These are phyloP conservation scores for Aspergillus carbonarius DNA, from an alignment of 2,329 filamentous ascomycete species.

Conservation along the genomic window DNA sequence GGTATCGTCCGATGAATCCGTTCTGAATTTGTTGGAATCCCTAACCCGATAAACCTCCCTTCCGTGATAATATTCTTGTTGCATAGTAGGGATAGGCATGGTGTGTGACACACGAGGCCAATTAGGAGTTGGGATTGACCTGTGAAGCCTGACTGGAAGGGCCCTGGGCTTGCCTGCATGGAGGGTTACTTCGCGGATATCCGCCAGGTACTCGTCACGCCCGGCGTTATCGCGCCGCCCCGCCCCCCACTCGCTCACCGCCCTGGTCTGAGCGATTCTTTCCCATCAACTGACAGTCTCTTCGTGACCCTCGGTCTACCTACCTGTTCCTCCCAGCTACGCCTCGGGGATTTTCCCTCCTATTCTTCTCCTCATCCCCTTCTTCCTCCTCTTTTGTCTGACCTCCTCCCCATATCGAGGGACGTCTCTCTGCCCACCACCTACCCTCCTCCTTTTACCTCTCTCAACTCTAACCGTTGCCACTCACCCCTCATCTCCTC, in stretches of 20 bases:
- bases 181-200: no score
- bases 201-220: not conserved
- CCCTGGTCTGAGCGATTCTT: slow-evolving; percentile 5
- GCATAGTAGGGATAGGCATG: no score
- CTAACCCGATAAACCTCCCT: no score
- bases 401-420: not conserved
- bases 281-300: slow-evolving; percentile 15
- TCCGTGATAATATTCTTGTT: no score
- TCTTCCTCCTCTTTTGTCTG: not conserved
- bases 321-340: not conserved
- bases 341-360: slow-evolving; percentile 11
- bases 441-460: not conserved
- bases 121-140: no score
- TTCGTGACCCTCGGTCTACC: slow-evolving; percentile 12
- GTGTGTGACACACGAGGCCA: no score
- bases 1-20: no score
- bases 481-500: not conserved
- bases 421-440: not conserved
- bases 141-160: no score
- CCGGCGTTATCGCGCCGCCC: not conserved
- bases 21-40: no score
- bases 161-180: no score
- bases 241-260: slow-evolving; percentile 7
- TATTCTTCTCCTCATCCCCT: slow-evolving; percentile 8
- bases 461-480: not conserved